phyloP scores from a whole-genome alignment of 805 yeast species.

The Metschnikowia lachancei region DNA sequence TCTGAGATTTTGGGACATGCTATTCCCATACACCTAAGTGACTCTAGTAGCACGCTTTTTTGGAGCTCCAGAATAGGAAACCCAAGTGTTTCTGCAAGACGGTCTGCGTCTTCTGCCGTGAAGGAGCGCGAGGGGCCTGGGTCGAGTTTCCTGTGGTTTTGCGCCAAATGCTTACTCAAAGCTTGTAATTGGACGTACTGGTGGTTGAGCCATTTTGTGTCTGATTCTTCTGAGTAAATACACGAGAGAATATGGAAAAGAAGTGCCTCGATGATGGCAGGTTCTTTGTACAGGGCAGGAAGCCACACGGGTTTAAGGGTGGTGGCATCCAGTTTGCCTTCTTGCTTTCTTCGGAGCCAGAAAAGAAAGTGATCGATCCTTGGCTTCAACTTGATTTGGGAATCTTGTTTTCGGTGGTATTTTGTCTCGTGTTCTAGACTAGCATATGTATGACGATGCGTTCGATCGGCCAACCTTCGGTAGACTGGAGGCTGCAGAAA shows the following conservation, averaged over 20 bases:
- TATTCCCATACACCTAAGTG: slow-evolving; percentile 5
- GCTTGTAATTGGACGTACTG: slow-evolving; percentile 10
- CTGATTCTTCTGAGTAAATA: slow-evolving; percentile 8
- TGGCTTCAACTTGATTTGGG: slow-evolving; percentile 12
- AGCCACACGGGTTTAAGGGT: slow-evolving; percentile 5
- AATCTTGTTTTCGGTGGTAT: slow-evolving; percentile 5
- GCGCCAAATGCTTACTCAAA: slow-evolving; percentile 4
- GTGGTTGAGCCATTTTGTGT: slow-evolving; percentile 11
- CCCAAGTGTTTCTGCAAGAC: slow-evolving; percentile 1
- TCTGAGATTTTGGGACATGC: slow-evolving; percentile 6
- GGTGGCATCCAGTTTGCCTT: slow-evolving; percentile 3
- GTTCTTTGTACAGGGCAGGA: slow-evolving; percentile 7
- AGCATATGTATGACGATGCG: slow-evolving; percentile 19
- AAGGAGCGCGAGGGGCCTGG: background rate
- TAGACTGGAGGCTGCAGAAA: slow-evolving; percentile 5
- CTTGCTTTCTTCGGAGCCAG: slow-evolving; percentile 18
- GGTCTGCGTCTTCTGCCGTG: background rate
- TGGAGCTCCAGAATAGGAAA: background rate
- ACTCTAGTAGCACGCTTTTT: background rate
- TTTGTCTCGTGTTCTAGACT: slow-evolving; percentile 17
- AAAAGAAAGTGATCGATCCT: slow-evolving; percentile 17
- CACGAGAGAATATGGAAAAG: slow-evolving; percentile 18
- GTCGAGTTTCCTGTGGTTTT: background rate
- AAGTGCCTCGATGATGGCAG: slow-evolving; percentile 13
- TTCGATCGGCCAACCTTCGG: slow-evolving; percentile 20